Evolutionary conservation across 139 green algal genomes (phyloP).

Genomic region (Chlamydomonas sp.): DNA sequence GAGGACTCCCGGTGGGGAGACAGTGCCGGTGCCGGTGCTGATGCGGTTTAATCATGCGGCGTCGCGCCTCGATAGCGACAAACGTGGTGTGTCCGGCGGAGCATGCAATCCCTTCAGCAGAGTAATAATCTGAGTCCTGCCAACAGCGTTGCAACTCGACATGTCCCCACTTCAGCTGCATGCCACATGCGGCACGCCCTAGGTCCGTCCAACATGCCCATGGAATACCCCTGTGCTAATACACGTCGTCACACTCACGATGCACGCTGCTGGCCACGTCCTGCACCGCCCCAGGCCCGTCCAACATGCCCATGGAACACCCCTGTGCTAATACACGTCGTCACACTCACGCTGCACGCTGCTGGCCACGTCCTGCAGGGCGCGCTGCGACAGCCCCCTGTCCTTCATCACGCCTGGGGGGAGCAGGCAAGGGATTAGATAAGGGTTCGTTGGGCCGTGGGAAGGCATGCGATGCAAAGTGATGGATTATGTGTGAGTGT

Average conservation of each 20-base stretch:
- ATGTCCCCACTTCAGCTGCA: neutral
- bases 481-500: no score
- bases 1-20: no score
- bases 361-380: slow-evolving; percentile 34
- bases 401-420: slow-evolving; percentile 42
- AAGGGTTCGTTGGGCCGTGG: no score
- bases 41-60: no score
- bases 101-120: no score
- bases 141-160: no score
- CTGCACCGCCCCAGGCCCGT: neutral
- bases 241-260: slow-evolving; percentile 1
- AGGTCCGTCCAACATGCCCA: neutral
- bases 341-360: slow-evolving; percentile 34
- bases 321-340: neutral
- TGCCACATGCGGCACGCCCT: slow-evolving; percentile 27
- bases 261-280: slow-evolving; percentile 38
- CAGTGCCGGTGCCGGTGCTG: no score
- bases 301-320: neutral
- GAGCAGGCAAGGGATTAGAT: no score
- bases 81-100: no score
- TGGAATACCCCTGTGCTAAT: neutral
- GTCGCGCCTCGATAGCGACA: no score
- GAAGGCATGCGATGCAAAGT: no score
- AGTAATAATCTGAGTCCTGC: no score
- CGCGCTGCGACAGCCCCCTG: slow-evolving; percentile 31